phyloP scores from a whole-genome alignment of 768 basidiomycete species.

The Baorangia bicolor region DNA sequence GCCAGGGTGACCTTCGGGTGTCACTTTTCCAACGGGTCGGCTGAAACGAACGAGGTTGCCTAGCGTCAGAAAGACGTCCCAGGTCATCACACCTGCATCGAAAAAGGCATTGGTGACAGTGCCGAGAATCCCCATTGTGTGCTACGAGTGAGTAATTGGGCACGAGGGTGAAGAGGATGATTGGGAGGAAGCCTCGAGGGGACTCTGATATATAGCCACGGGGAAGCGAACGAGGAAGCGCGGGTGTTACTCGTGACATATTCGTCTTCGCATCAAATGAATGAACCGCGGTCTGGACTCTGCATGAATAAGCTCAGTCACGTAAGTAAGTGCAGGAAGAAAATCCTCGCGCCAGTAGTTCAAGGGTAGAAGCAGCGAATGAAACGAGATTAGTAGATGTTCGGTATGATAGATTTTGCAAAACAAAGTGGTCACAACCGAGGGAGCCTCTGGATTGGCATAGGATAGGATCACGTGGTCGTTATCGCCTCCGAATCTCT shows the following conservation, averaged over 20 bases:
- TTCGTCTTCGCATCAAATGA: neutral
- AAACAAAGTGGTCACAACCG: too few relatives aligned
- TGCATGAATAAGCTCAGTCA: neutral
- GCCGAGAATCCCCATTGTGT: slow-evolving; percentile 15
- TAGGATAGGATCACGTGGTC: too few relatives aligned
- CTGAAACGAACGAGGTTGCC: slow-evolving; percentile 20
- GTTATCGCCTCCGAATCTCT: too few relatives aligned
- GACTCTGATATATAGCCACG: slow-evolving; percentile 6
- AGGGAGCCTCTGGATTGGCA: too few relatives aligned
- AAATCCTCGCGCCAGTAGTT: neutral
- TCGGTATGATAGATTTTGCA: too few relatives aligned
- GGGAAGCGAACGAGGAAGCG: neutral
- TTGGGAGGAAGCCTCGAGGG: slow-evolving; percentile 11
- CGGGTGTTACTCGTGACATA: neutral
- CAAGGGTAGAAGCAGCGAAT: neutral
- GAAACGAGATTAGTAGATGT: neutral
- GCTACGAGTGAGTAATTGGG: neutral
- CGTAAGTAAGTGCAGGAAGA: neutral
- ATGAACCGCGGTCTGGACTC: neutral
- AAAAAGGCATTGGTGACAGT: slow-evolving; percentile 8
- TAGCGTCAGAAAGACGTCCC: slow-evolving; percentile 22
- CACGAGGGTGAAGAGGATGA: slow-evolving; percentile 18
- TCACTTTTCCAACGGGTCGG: slow-evolving; percentile 49
- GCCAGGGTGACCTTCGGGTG: slow-evolving; percentile 54
- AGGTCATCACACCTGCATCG: slow-evolving; percentile 8